These are phyloP conservation scores for Chaetomium sp. DNA, from an alignment of 2,329 filamentous ascomycete species.

Conservation along the genomic window DNA sequence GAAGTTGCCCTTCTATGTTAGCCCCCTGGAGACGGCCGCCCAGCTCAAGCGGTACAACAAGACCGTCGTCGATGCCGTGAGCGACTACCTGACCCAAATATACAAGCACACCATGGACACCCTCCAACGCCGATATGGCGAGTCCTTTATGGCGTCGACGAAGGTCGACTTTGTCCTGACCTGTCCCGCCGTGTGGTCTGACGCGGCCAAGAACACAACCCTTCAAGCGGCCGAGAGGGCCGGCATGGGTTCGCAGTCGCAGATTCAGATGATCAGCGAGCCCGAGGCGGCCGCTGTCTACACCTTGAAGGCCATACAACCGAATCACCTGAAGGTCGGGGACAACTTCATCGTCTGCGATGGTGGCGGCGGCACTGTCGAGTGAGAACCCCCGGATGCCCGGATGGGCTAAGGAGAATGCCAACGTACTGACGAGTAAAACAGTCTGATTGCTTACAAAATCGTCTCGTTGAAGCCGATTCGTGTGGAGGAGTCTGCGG, in stretches of 20 bases:
- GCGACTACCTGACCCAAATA: constrained; percentile 76
- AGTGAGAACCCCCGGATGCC: constrained; percentile 49
- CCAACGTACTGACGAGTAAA: constrained; percentile 24
- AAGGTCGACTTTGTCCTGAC: constrained; percentile 79
- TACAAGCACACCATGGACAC: constrained; percentile 79
- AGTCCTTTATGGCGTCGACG: constrained; percentile 75
- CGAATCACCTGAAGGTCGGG: constrained; percentile 70
- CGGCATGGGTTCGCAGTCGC: constrained; percentile 71
- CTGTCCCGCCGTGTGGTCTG: constrained; percentile 82
- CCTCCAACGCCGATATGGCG: constrained; percentile 71
- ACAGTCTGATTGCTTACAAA: constrained; percentile 74
- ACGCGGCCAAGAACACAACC: constrained; percentile 82
- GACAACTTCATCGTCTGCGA: constrained; percentile 67
- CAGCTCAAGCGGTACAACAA: constrained; percentile 75
- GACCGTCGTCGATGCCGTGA: constrained; percentile 76
- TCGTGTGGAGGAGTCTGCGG: constrained; percentile 74
- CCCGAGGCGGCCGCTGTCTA: constrained; percentile 80
- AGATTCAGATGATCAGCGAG: constrained; percentile 79
- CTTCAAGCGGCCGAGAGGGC: constrained; percentile 75
- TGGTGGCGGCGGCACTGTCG: constrained; percentile 66
- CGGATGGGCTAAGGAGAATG: too few species aligned
- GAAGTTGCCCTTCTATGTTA: constrained; percentile 79
- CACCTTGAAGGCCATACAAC: constrained; percentile 76
- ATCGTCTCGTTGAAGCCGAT: constrained; percentile 73
- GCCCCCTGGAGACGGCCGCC: constrained; percentile 73